Evolutionary conservation across 805 yeast species (phyloP).

Genomic region (Candida maesae): DNA sequence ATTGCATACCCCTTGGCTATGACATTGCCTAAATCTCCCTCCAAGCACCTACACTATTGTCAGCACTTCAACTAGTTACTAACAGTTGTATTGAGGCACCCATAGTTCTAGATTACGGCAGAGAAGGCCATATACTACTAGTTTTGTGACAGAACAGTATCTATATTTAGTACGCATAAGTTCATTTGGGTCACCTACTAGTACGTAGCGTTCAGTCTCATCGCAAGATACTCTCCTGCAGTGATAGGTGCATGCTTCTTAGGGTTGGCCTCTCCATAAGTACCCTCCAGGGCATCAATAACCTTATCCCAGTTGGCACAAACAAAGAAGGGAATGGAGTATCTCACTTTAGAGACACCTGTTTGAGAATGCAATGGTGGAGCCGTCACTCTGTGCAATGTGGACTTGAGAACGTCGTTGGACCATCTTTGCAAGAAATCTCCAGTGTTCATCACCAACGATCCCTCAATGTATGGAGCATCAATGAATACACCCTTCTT

Average conservation of each 20-base stretch:
- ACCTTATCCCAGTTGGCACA: constrained; percentile 23
- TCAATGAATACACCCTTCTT: constrained; percentile 18
- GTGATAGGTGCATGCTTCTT: constrained; percentile 28
- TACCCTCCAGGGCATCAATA: constrained; percentile 26
- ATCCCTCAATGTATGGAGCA: constrained; percentile 21
- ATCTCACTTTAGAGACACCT: constrained; percentile 22
- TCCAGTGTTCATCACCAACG: constrained; percentile 24
- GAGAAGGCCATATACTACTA: too few species aligned
- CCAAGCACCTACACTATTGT: too few species aligned
- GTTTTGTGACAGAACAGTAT: too few species aligned
- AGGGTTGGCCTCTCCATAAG: constrained; percentile 21
- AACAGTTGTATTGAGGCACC: too few species aligned
- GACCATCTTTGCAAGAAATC: constrained; percentile 28
- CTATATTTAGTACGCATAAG: too few species aligned
- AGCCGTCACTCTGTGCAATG: constrained; percentile 25
- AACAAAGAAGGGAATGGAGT: constrained; percentile 28
- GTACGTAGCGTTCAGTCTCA: constrained; percentile 24
- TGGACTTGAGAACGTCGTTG: constrained; percentile 24
- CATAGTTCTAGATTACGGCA: too few species aligned
- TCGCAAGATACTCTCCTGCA: constrained; percentile 22
- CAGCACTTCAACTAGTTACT: too few species aligned
- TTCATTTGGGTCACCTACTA: background rate
- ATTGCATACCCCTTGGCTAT: too few species aligned
- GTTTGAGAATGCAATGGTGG: constrained; percentile 21
- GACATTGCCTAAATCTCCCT: too few species aligned